These are phyloP conservation scores for Alternaria burnsii DNA, from an alignment of 2,329 filamentous ascomycete species.

Conservation along the genomic window DNA sequence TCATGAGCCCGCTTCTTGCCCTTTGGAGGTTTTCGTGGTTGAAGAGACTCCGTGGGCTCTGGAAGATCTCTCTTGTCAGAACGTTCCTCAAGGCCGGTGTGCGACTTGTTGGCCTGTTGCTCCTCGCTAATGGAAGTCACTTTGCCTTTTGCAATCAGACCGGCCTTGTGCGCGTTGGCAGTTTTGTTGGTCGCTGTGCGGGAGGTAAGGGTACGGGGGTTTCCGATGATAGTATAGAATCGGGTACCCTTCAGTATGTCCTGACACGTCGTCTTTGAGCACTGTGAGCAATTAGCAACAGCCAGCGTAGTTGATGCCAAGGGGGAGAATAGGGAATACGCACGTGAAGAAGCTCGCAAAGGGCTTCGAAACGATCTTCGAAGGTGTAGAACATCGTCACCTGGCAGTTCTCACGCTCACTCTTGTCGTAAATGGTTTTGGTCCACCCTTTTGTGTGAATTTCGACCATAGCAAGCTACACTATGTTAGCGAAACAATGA, in stretches of 20 bases:
- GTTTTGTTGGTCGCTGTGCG: conserved; percentile 18
- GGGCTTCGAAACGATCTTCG: conserved; percentile 15
- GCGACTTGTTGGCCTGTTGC: too few relatives aligned
- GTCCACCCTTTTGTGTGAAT: conserved; percentile 22
- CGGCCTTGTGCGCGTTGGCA: conserved; percentile 11
- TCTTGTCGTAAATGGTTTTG: conserved; percentile 11
- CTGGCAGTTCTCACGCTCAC: conserved; percentile 13
- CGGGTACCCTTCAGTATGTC: conserved; percentile 23
- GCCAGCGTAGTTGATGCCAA: too few relatives aligned
- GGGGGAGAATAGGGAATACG: too few relatives aligned
- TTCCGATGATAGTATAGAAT: conserved; percentile 12
- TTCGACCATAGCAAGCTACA: conserved; percentile 6
- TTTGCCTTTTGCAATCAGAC: background rate
- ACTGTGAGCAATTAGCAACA: conserved; percentile 1
- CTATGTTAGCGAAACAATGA: background rate
- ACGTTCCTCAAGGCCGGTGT: background rate
- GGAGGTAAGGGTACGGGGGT: conserved; percentile 5
- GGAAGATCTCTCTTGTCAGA: background rate
- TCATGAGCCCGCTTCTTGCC: background rate
- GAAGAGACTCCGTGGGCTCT: background rate
- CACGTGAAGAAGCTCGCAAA: conserved; percentile 16
- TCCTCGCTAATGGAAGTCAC: background rate
- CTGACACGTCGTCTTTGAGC: conserved; percentile 19
- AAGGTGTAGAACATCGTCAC: conserved; percentile 19
- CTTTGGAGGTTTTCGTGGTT: background rate